Base-by-base conservation (phyloP, 2,329 filamentous ascomycete genomes). In the Alternaria sp. region DNA sequence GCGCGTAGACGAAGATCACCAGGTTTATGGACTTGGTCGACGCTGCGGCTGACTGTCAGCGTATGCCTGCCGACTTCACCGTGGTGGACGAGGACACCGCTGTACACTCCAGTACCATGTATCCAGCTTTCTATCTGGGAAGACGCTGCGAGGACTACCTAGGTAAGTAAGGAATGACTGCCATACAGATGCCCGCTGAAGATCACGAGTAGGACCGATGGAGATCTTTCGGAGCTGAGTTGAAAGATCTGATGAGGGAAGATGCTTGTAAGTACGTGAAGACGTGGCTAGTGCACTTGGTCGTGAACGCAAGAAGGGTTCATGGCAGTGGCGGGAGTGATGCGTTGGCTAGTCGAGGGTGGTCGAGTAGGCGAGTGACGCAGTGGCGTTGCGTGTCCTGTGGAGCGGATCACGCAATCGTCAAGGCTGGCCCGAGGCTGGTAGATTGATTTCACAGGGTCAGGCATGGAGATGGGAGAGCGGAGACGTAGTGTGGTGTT, bases 221-320 rank as follows among this genome's bases (percentile, higher is more conserved):
- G 28, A 21, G 17, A 32, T 51, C 49, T 40, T 40, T 52, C 49
- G 30, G 30, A 52, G 19, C 9, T 23, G 28, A 40, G 49, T 1
- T 3, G 49, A 23, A 30, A 21, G 28, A 25, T 21, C 13, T n/a
- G 36, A 11, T 10, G 12, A 52, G 19, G 49, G 30, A 19, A 52
- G 19, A 52, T 52, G 49, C 49, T 36, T 52, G 49, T 40, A 25
- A 40, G 19, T 15, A 25, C 28, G 9, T 21, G n/a, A 25, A 36
- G 19, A 52, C 49, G 49, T 52, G 49, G 30, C 30, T 52, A 52
- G 49, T 52, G 13, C 36, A 19, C 15, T 21, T 49, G 12, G 5
- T n/a, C 15, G 30, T 25, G 49, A 52, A 52, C 49, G 49, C 19
- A 51, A 51, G 49, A 51, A 51, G 49, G 49, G 49, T 51, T 51